A percentile compares a stretch with the other conserved stretches of the same genome.
Conservation (phyloP, 306 rosid species). For the Pyrus communis region DNA sequence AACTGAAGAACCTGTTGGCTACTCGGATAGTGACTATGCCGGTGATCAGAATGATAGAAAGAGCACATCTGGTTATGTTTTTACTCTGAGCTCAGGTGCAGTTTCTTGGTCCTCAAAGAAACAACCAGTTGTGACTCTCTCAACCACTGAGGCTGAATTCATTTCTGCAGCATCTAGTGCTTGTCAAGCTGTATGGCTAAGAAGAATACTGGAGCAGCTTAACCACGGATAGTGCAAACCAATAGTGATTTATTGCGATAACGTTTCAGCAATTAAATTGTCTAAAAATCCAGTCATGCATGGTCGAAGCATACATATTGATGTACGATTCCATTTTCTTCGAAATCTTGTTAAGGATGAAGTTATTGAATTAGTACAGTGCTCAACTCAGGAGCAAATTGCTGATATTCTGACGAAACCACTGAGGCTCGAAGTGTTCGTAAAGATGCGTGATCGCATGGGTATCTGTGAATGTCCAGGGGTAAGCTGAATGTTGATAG, state of each 20-base stretch:
- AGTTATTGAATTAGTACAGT: neutral
- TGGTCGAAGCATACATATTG: neutral
- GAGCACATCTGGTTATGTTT: neutral
- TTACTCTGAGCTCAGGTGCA: neutral
- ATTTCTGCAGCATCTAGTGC: neutral
- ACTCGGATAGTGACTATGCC: too few species aligned
- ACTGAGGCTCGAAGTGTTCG: neutral
- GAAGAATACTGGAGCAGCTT: neutral
- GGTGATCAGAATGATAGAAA: neutral
- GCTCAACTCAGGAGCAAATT: neutral
- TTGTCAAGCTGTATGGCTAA: neutral
- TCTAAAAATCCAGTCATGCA: neutral
- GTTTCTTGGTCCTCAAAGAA: neutral
- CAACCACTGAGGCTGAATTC: neutral
- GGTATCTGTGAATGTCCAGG: neutral
- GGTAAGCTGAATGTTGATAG: neutral
- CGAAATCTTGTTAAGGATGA: neutral
- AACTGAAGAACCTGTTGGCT: too few species aligned
- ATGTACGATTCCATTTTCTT: neutral
- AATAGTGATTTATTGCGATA: neutral
- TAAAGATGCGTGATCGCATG: neutral
- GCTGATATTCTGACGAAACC: neutral
- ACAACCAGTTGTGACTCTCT: neutral
- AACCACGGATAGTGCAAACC: neutral
- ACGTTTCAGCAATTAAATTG: neutral